Base-by-base conservation (phyloP, 768 basidiomycete species). In the Phanerochaete sordida region DNA sequence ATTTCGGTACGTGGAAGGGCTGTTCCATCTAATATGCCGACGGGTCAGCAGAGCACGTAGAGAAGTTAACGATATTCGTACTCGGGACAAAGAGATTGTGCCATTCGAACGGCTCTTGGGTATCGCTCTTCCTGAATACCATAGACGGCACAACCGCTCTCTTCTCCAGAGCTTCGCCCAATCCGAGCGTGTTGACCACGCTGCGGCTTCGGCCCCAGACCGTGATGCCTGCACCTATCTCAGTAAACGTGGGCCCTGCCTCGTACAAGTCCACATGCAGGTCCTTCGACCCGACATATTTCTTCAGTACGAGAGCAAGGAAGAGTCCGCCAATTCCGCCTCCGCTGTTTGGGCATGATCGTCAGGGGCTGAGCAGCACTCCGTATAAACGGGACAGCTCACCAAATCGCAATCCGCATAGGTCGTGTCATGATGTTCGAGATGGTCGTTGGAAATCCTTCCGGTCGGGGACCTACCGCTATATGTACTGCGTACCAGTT, bases 331-430 rank as follows among this genome's bases (percentile, higher is more conserved):
- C 54, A 12, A 56, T 37, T 3, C 54, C 54, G 7, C 54, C 54
- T 6, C 54, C 54, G n/a, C 54, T 56, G n/a, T 19, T 9, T 24
- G 5, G 6, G 6, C 5, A 23, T 23, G 27, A 8, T 48, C 27
- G 24, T 48, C 47, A 48, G 24, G 9, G 6, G 23, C 9, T 24
- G 7, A 46, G 19, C 19, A n/a, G 19, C 19, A n/a, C 23, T 19
- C 44, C 7, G 44, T 7, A 24, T 5, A 6, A 43, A 4, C 19
- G 8, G 39, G 19, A 43, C 19, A 12, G 24, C 48, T 59, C 56
- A 59, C 56, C 51, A 61, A 56, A 58, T 57, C 50, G 64, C 58
- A 58, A 59, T 62, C 45, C 59, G 21, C 44, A 39, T 24, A 28
- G 47, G 47, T 16, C 19, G 39, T 4, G 11, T 43, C 39, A 43